Conservation (phyloP, 1,139 yeast species). For the Scheffersomyces lignicola region DNA sequence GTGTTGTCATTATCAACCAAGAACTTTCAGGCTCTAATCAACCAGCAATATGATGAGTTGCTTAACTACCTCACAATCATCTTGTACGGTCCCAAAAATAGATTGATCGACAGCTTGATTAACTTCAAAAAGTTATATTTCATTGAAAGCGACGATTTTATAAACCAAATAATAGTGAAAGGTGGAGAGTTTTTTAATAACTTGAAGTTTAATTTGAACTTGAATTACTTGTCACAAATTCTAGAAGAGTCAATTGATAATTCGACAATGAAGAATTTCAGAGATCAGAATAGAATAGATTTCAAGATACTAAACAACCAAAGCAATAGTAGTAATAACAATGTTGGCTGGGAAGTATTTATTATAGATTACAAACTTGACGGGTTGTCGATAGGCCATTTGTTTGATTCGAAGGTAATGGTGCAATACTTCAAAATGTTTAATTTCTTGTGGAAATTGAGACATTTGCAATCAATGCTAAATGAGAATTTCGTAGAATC, state of each 20-base stretch:
- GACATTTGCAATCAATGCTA: constrained; percentile 58
- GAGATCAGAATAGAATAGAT: constrained; percentile 54
- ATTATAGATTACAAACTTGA: constrained; percentile 76
- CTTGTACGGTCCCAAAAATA: constrained; percentile 48
- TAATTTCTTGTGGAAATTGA: constrained; percentile 80
- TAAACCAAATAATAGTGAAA: constrained; percentile 59
- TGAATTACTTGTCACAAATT: constrained; percentile 65
- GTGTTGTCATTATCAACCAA: constrained; percentile 31
- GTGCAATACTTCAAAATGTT: constrained; percentile 71
- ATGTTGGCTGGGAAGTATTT: constrained; percentile 87
- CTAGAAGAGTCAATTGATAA: constrained; percentile 65
- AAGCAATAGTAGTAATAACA: constrained; percentile 45
- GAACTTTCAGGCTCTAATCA: constrained; percentile 34
- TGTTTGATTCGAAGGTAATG: constrained; percentile 21
- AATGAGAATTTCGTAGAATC: constrained; percentile 38
- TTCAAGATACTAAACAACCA: constrained; percentile 71
- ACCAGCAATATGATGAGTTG: constrained; percentile 57
- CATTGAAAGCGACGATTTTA: constrained; percentile 77
- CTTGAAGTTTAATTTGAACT: constrained; percentile 62
- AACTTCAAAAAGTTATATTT: constrained; percentile 69
- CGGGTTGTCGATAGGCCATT: constrained; percentile 50
- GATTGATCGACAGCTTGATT: constrained; percentile 52
- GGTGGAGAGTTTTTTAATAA: constrained; percentile 57
- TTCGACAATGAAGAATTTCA: constrained; percentile 57
- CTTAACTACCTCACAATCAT: constrained; percentile 52